Base-by-base conservation (phyloP, 768 basidiomycete species). In the Lentinula raphanica region DNA sequence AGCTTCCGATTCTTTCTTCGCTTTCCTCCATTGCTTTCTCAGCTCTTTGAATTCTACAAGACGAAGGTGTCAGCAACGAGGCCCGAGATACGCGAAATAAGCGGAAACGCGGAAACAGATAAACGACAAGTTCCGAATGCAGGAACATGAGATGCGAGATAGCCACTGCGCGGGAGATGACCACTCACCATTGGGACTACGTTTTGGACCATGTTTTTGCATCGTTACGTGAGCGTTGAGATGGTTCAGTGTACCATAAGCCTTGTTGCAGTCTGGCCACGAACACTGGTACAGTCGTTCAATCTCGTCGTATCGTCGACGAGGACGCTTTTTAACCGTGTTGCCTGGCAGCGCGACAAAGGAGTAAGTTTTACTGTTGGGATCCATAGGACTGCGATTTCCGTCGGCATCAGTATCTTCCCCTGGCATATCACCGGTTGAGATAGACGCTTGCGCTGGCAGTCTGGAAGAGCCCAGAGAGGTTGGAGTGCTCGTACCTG, bases 161-260 rank as follows among this genome's bases (percentile, higher is more conserved):
- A 44, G 48, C 50, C 60, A 51, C 13, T 5, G 13, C 38, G 59
- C 29, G 28, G 46, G 45, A 60, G 49, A 56, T 48, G 39, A 36
- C 23, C 49, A 68, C 90, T 73, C 66, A 96, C 96, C 95, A 57
- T 83, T 84, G 12, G 96, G 96, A 69, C 84, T 88, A 56, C 95
- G 83, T 74, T 96, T 98, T 15, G 78, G 57, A 42, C 96, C 96
- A 69, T 99, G 96, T 71, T 91, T 91, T 71, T 98, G 96, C 92
- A 97, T 97, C n/a, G 87, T 89, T 58, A 98, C 93, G 70, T 99
- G 96, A 29, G 94, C 94, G 69, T 99, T 99, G 60, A 99, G 79
- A 72, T 99, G 96, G 69, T 99, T 98, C 49, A 98, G 79, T 3
- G 94, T 97, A 29, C 94, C 94, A 66, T 96, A 97, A 27, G 90